Conservation (phyloP, 306 rosid species). For the Ziziphus jujuba region DNA sequence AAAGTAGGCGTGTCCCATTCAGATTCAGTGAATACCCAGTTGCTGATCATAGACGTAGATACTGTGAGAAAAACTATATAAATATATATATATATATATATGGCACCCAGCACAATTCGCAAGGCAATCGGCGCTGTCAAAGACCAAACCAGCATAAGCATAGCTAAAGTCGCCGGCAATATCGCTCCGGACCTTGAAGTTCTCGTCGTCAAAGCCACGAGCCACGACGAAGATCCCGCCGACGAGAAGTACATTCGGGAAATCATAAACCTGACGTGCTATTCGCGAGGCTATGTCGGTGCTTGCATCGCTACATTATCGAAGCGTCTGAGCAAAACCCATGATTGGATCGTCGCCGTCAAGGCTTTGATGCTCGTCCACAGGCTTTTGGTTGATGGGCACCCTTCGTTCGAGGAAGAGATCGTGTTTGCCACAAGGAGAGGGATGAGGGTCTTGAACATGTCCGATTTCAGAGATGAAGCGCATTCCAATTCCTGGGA, state of each 20-base stretch:
- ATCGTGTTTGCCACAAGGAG: constrained; percentile 47
- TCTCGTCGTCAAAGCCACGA: constrained; percentile 73
- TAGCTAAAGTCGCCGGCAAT: constrained; percentile 83
- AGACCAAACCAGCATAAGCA: constrained; percentile 88
- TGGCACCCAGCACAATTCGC: constrained; percentile 80
- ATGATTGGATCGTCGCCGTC: constrained; percentile 85
- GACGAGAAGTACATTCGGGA: constrained; percentile 67
- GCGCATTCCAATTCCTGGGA: constrained; percentile 84
- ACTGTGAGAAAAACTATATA: not conserved
- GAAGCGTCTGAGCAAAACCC: constrained; percentile 66
- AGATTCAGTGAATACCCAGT: not conserved
- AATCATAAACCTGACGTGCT: constrained; percentile 53
- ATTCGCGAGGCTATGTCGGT: constrained; percentile 53
- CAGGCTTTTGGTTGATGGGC: constrained; percentile 64
- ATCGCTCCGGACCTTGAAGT: constrained; percentile 83
- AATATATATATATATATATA: too few species aligned
- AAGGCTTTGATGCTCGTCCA: constrained; percentile 80
- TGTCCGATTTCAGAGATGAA: constrained; percentile 78
- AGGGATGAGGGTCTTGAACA: constrained; percentile 60
- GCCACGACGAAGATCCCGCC: constrained; percentile 76
- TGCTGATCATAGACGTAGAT: not conserved
- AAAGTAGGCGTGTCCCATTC: not conserved
- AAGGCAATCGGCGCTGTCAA: constrained; percentile 88
- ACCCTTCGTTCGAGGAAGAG: constrained; percentile 72
- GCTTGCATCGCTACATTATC: constrained; percentile 61